Evolutionary conservation across 139 green algal species (phyloP).

Genomic region (Chara braunii): DNA sequence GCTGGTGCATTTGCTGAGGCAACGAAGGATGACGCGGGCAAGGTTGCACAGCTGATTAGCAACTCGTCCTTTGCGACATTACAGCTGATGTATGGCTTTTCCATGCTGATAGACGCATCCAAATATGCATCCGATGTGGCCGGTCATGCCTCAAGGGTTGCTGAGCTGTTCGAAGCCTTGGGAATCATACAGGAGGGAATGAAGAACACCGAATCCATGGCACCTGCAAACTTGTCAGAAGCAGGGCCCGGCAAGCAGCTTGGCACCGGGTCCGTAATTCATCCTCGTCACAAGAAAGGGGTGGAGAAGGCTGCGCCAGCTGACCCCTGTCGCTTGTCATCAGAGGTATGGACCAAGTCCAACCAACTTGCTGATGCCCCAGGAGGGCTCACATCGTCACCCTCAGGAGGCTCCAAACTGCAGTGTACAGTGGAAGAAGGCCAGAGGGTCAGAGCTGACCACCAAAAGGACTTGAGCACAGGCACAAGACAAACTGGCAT

Average conservation of each 20-base stretch:
- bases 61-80: conserved; percentile 65
- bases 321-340: background rate
- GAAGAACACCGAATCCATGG: background rate
- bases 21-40: background rate
- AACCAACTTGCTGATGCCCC: background rate
- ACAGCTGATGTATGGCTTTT: conserved; percentile 38
- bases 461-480: background rate
- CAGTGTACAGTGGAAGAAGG: no score
- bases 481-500: background rate
- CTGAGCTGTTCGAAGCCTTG: conserved; percentile 18
- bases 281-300: background rate
- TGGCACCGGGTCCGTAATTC: background rate
- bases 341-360: background rate
- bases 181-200: background rate
- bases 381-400: background rate
- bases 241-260: background rate
- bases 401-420: no score
- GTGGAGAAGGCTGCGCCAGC: background rate
- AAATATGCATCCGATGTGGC: conserved; percentile 29
- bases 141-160: conserved; percentile 8
- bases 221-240: background rate
- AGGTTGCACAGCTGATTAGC: conserved; percentile 52
- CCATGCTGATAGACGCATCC: conserved; percentile 23
- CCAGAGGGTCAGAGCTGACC: no score
- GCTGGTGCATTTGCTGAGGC: conserved; percentile 1